Conservation (phyloP, 1,284 basidiomycete genomes). For the Austroboletus niveus region DNA sequence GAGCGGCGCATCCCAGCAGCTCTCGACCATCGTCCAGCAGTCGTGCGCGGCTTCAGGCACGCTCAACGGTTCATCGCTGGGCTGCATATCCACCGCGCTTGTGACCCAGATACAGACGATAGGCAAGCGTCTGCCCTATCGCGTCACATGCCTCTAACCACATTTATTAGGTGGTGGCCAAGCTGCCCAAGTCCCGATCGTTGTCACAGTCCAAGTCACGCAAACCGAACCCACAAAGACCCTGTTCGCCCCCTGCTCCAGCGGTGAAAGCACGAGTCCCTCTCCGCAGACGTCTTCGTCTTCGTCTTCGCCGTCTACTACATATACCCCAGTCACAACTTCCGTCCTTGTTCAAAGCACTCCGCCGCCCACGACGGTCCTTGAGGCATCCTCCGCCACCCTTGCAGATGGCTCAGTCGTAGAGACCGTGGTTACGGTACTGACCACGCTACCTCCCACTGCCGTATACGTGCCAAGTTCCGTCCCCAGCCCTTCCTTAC, state of each 20-base stretch:
- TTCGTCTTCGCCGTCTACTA: background rate
- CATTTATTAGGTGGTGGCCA: slow-evolving; percentile 29
- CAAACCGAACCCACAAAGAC: slow-evolving; percentile 37
- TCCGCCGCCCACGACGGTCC: slow-evolving; percentile 24
- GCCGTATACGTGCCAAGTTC: slow-evolving; percentile 26
- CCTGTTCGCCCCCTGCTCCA: slow-evolving; percentile 35
- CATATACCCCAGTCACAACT: slow-evolving; percentile 14
- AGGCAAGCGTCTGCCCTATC: slow-evolving; percentile 25
- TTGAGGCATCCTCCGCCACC: slow-evolving; percentile 27
- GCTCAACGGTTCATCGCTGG: slow-evolving; percentile 24
- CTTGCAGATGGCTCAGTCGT: slow-evolving; percentile 36
- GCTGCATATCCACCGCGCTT: slow-evolving; percentile 28
- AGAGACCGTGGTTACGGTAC: slow-evolving; percentile 29
- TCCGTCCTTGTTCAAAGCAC: slow-evolving; percentile 28
- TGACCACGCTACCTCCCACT: slow-evolving; percentile 28
- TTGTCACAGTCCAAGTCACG: slow-evolving; percentile 32
- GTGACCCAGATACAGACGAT: slow-evolving; percentile 31
- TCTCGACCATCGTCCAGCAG: slow-evolving; percentile 30
- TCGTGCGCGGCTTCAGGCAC: slow-evolving; percentile 34
- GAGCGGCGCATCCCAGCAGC: slow-evolving; percentile 18
- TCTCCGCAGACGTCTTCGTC: slow-evolving; percentile 2
- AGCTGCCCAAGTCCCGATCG: slow-evolving; percentile 36
- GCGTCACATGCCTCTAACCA: slow-evolving; percentile 10
- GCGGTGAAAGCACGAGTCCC: slow-evolving; percentile 11
- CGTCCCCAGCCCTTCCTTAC: slow-evolving; percentile 17